Conservation (phyloP, 768 basidiomycete genomes). For the Termitomyces sp. region DNA sequence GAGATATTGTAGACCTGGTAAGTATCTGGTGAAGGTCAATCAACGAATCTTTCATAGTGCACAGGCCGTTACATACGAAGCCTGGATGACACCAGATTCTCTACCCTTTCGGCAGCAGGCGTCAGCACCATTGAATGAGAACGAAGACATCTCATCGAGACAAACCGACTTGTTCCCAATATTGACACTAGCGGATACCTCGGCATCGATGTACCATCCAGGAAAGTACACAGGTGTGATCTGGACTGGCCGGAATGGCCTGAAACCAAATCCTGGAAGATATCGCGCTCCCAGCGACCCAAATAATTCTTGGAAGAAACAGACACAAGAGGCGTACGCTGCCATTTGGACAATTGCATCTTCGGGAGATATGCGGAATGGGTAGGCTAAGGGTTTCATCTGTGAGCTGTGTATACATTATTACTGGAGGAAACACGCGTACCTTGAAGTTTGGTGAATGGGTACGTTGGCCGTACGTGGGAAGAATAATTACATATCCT, state of each 20-base stretch:
- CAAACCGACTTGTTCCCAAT: slow-evolving; percentile 20
- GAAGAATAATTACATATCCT: slow-evolving; percentile 6
- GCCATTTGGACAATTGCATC: slow-evolving; percentile 36
- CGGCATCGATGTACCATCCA: slow-evolving; percentile 55
- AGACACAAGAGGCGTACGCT: slow-evolving; percentile 22
- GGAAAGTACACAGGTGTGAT: slow-evolving; percentile 56
- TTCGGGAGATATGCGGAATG: slow-evolving; percentile 42
- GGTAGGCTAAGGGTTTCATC: slow-evolving; percentile 32
- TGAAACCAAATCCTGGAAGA: slow-evolving; percentile 32
- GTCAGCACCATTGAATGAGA: background rate
- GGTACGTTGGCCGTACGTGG: slow-evolving; percentile 17
- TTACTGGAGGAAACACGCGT: background rate
- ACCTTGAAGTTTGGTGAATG: slow-evolving; percentile 33
- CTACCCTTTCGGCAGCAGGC: slow-evolving; percentile 18
- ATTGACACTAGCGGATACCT: slow-evolving; percentile 35
- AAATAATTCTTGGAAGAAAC: slow-evolving; percentile 16
- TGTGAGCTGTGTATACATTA: background rate
- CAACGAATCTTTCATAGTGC: slow-evolving; percentile 4
- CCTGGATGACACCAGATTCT: slow-evolving; percentile 27
- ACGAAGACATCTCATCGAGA: background rate
- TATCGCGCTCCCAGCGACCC: slow-evolving; percentile 28
- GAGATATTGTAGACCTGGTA: slow-evolving; percentile 31
- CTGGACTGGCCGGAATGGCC: slow-evolving; percentile 36
- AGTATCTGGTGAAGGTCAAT: slow-evolving; percentile 27
- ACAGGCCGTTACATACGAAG: slow-evolving; percentile 37